Percentiles rank a stretch among this genome's conserved stretches.
These are phyloP conservation scores for Periconia macrospinosa DNA, from an alignment of 2,329 filamentous ascomycete species.

Conservation along the genomic window DNA sequence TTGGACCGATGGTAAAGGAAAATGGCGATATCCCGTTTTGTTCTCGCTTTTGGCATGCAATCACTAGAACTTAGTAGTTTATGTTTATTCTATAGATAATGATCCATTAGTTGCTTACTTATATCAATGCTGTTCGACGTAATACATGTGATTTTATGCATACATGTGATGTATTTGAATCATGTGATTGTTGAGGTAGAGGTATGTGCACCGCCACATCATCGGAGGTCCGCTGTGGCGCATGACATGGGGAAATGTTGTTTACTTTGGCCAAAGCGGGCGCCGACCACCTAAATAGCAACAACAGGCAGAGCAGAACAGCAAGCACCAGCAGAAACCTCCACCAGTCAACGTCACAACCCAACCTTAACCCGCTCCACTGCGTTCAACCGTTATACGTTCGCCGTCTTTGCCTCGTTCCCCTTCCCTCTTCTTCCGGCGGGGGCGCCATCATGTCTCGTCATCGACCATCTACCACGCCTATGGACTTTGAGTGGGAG, in stretches of 20 bases:
- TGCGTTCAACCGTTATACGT: not conserved
- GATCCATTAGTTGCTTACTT: not conserved
- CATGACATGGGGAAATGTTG: not conserved
- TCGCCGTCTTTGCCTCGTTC: not conserved
- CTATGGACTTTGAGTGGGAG: conserved; percentile 59
- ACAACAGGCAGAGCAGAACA: too few relatives aligned
- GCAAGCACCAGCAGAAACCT: not conserved
- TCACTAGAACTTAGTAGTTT: not conserved
- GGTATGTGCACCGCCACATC: not conserved
- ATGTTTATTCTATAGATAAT: not conserved
- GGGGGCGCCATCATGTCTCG: conserved; percentile 23
- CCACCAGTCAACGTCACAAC: not conserved
- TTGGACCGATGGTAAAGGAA: conserved; percentile 1
- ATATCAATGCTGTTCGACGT: not conserved
- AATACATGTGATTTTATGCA: too few relatives aligned
- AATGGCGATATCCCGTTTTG: conserved; percentile 11
- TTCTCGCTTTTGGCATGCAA: not conserved
- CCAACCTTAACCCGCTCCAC: not conserved
- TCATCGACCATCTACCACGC: conserved; percentile 46
- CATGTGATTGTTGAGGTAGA: too few relatives aligned
- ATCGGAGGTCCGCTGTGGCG: not conserved
- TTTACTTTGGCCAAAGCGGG: not conserved
- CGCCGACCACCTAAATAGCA: not conserved
- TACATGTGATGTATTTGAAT: too few relatives aligned
- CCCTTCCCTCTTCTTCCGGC: not conserved